Evolutionary conservation across 768 basidiomycete genomes (phyloP).

Genomic region (Lyophyllum decastes): DNA sequence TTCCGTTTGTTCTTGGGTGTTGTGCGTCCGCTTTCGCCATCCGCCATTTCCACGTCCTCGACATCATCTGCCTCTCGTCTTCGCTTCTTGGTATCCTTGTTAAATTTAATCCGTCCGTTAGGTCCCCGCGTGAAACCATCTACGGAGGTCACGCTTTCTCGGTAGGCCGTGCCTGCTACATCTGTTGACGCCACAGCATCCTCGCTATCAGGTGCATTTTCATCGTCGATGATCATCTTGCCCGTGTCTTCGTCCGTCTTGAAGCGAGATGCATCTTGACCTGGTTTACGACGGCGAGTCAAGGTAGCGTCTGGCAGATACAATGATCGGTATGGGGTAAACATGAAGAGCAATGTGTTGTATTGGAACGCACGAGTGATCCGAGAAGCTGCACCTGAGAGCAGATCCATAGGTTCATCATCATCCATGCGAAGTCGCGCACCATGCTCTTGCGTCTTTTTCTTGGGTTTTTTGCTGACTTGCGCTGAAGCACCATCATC

Average conservation of each 20-base stretch:
- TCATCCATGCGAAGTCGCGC: conserved; percentile 82
- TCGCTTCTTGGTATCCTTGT: conserved; percentile 96
- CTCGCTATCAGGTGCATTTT: conserved; percentile 47
- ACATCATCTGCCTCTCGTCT: conserved; percentile 66
- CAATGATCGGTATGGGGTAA: conserved; percentile 1
- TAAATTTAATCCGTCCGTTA: conserved; percentile 88
- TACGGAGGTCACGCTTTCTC: conserved; percentile 76
- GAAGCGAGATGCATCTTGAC: conserved; percentile 85
- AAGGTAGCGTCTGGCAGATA: conserved; percentile 39
- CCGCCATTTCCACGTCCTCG: conserved; percentile 78
- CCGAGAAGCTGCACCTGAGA: conserved; percentile 75
- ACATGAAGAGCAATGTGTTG: not conserved
- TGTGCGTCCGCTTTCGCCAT: conserved; percentile 49
- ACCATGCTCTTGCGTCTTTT: conserved; percentile 36
- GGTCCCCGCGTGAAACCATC: conserved; percentile 89
- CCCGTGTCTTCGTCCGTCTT: conserved; percentile 85
- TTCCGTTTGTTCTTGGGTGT: conserved; percentile 56
- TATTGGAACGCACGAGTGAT: conserved; percentile 60
- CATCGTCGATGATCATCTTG: conserved; percentile 75
- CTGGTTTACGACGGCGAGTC: conserved; percentile 69
- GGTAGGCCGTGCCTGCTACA: conserved; percentile 78
- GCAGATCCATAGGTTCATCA: conserved; percentile 93
- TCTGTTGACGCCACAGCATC: conserved; percentile 44
- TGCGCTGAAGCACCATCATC: conserved; percentile 53
- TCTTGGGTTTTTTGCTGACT: conserved; percentile 27